Evolutionary conservation across 345 rosid species (phyloP).

Genomic region (Turritis glabra): DNA sequence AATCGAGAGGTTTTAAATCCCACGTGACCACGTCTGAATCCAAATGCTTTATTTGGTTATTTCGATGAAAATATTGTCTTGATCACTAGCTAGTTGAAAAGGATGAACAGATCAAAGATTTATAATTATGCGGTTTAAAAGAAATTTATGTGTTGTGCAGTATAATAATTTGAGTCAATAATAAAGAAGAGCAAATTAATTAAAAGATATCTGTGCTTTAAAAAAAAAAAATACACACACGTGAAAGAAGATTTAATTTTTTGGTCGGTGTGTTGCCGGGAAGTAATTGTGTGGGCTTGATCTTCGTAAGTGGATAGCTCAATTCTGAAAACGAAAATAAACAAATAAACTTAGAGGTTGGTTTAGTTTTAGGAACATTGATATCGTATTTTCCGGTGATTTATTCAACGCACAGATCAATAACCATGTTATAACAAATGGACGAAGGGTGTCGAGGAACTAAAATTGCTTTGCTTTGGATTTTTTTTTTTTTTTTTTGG

Average conservation of each 20-base stretch:
- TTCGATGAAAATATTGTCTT: no score
- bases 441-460: neutral
- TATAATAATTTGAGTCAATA: neutral
- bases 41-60: neutral
- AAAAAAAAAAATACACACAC: neutral
- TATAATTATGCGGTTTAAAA: neutral
- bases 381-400: neutral
- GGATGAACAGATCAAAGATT: neutral
- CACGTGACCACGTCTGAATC: neutral
- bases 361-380: neutral
- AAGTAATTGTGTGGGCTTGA: neutral
- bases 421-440: neutral
- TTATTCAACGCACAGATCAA: neutral
- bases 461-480: no score
- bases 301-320: no score
- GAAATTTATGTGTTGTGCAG: neutral
- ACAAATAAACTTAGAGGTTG: no score
- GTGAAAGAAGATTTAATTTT: neutral
- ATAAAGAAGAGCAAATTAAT: neutral
- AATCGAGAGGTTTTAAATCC: neutral
- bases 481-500: no score
- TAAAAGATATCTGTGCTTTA: neutral
- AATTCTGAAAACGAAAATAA: no score
- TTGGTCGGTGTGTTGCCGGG: neutral
- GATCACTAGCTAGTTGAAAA: neutral